phyloP scores from a whole-genome alignment of 495 filamentous ascomycete genomes.

The Podospora appendiculata region DNA sequence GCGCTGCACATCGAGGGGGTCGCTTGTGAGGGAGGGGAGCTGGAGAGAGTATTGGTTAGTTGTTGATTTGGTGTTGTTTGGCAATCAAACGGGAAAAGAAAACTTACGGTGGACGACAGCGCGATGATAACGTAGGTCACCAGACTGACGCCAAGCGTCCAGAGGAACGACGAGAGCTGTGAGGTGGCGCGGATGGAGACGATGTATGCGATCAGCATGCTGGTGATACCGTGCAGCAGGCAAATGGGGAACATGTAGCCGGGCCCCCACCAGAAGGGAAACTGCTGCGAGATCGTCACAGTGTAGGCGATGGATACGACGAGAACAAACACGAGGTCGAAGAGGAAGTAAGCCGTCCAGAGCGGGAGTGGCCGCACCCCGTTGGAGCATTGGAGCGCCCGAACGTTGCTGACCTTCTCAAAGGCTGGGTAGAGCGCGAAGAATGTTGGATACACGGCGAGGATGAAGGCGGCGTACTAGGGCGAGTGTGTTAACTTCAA shows the following conservation, averaged over 20 bases:
- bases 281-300: conserved; percentile 45
- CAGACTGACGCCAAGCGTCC: conserved; percentile 58
- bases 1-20: conserved; percentile 53
- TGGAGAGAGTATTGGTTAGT: conserved; percentile 44
- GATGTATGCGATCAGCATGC: conserved; percentile 59
- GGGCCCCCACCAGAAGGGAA: conserved; percentile 55
- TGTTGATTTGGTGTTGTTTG: background rate
- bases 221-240: conserved; percentile 61
- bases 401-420: conserved; percentile 63
- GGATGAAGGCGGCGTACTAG: conserved; percentile 63
- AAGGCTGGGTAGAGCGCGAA: conserved; percentile 76
- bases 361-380: conserved; percentile 61
- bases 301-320: conserved; percentile 58
- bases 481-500: background rate
- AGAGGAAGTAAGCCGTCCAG: conserved; percentile 66
- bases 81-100: background rate
- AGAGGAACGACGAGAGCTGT: conserved; percentile 27
- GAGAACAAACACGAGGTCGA: conserved; percentile 63
- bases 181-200: conserved; percentile 49
- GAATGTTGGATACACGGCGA: conserved; percentile 69
- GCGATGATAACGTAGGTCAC: conserved; percentile 20
- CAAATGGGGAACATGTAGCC: conserved; percentile 69
- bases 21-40: conserved; percentile 55
- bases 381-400: conserved; percentile 75
- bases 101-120: conserved; percentile 3